Evolutionary conservation across 495 filamentous ascomycete genomes (phyloP).

Genomic region (Aspergillus avenaceus): DNA sequence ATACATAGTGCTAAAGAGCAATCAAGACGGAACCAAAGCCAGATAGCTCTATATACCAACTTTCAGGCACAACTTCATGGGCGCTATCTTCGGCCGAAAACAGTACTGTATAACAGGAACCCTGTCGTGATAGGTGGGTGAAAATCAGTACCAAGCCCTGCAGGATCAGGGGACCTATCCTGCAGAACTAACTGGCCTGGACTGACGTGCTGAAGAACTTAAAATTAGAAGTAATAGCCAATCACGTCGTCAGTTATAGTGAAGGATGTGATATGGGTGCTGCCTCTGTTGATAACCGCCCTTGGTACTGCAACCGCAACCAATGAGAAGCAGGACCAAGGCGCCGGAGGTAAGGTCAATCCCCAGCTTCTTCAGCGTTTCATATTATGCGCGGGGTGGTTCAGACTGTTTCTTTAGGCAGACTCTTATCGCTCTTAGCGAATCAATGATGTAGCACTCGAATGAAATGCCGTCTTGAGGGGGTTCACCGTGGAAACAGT

Average conservation of each 20-base stretch:
- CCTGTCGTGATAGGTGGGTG: conserved; percentile 7
- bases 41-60: not conserved
- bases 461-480: not conserved
- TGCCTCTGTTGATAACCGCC: conserved; percentile 13
- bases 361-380: not conserved
- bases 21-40: no score
- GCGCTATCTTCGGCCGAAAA: not conserved
- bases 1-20: no score
- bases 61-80: not conserved
- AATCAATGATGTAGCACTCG: not conserved
- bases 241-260: conserved; percentile 7
- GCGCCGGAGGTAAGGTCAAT: not conserved
- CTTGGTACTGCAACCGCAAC: conserved; percentile 6
- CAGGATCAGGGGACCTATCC: not conserved
- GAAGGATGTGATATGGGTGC: conserved; percentile 16
- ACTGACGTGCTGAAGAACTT: not conserved
- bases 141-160: conserved; percentile 1
- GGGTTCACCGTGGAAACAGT: not conserved
- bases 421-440: not conserved
- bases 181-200: conserved; percentile 2
- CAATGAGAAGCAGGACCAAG: not conserved
- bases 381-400: not conserved
- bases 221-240: conserved; percentile 4
- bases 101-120: not conserved
- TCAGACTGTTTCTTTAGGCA: not conserved